A percentile compares a stretch with the other conserved stretches of the same genome.
Conservation (phyloP, 1,139 yeast species). For the Pichia sp. region DNA sequence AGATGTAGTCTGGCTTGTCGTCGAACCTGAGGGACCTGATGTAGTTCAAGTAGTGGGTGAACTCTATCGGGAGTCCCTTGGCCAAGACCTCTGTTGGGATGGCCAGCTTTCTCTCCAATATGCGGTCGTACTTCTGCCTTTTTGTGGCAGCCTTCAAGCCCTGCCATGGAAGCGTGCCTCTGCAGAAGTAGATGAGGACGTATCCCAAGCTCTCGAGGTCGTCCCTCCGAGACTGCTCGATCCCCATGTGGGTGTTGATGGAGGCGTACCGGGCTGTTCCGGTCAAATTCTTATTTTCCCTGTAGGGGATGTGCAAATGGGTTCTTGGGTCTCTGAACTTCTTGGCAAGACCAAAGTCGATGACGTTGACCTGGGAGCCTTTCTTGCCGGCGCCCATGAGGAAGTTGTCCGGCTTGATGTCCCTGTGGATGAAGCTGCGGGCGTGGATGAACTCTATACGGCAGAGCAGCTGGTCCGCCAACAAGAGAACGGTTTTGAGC, state of each 20-base stretch:
- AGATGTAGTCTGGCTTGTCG: slow-evolving; percentile 93
- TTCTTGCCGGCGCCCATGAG: slow-evolving; percentile 95
- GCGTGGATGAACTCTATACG: slow-evolving; percentile 96
- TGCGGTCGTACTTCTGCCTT: slow-evolving; percentile 94
- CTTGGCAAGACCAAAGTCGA: slow-evolving; percentile 96
- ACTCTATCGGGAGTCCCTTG: slow-evolving; percentile 88
- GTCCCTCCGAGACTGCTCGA: slow-evolving; percentile 94
- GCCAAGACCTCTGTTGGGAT: slow-evolving; percentile 87
- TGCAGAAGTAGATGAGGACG: slow-evolving; percentile 88
- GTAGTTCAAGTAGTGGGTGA: slow-evolving; percentile 82
- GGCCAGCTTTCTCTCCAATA: slow-evolving; percentile 93
- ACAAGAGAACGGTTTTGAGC: slow-evolving; percentile 83
- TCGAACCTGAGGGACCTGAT: slow-evolving; percentile 89
- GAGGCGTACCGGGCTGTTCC: slow-evolving; percentile 98
- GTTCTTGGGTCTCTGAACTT: slow-evolving; percentile 94
- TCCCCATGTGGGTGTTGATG: slow-evolving; percentile 93
- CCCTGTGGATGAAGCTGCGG: slow-evolving; percentile 86
- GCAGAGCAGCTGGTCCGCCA: slow-evolving; percentile 93
- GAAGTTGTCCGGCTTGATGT: slow-evolving; percentile 92
- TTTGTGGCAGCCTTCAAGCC: slow-evolving; percentile 96
- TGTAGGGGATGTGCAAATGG: slow-evolving; percentile 90
- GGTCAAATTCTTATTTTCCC: slow-evolving; percentile 92
- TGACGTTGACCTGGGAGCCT: slow-evolving; percentile 91
- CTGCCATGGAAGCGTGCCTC: slow-evolving; percentile 98
- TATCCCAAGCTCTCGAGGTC: slow-evolving; percentile 95